Conservation (phyloP, 129 eudicot genomes). For the Chrysanthemum lavandulifolium region DNA sequence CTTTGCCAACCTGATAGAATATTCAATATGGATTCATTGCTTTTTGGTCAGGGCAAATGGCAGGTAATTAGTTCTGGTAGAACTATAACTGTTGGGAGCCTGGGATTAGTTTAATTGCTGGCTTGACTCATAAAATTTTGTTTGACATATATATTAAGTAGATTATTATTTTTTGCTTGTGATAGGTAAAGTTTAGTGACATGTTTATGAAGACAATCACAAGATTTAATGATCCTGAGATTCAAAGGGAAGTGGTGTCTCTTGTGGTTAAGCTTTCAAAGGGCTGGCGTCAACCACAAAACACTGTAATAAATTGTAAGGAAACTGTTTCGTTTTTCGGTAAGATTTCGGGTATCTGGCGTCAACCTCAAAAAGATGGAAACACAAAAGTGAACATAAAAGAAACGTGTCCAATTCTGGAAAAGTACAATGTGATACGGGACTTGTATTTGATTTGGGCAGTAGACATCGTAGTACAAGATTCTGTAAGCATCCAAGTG, state of each 20-base stretch:
- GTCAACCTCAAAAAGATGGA: constrained; percentile 4
- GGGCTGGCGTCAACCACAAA: constrained; percentile 22
- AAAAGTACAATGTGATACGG: constrained; percentile 34
- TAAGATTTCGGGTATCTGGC: not conserved
- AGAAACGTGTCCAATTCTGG: constrained; percentile 33
- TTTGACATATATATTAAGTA: not conserved
- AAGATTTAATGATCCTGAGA: constrained; percentile 14
- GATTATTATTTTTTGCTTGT: not conserved
- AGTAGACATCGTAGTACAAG: constrained; percentile 42
- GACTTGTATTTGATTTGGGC: constrained; percentile 43
- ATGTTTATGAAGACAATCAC: constrained; percentile 38
- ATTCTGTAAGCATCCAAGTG: constrained; percentile 43
- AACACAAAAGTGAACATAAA: not conserved
- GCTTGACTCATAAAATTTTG: not conserved
- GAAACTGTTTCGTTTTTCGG: not conserved
- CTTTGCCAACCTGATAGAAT: too few relatives aligned
- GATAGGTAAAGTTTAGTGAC: constrained; percentile 46
- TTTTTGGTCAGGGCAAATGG: not conserved
- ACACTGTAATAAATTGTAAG: not conserved
- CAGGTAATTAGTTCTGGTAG: constrained; percentile 27
- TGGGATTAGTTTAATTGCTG: not conserved
- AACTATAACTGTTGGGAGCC: not conserved
- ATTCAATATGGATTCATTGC: not conserved
- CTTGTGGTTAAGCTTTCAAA: constrained; percentile 23
- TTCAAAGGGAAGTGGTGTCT: constrained; percentile 5